phyloP scores from a whole-genome alignment of 169 alveolate genomes.

The Plasmodium chabaudi region DNA sequence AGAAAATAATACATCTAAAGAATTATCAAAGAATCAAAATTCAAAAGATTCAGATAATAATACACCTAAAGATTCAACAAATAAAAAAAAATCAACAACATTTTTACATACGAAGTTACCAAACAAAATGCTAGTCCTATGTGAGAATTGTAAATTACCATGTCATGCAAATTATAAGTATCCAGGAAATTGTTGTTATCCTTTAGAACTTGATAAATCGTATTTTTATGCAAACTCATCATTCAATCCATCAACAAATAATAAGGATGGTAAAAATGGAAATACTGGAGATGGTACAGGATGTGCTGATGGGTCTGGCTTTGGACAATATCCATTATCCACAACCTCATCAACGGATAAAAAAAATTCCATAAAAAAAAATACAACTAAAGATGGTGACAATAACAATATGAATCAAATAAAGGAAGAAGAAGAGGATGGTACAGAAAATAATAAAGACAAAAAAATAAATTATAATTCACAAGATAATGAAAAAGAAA shows the following conservation, averaged over 20 bases:
- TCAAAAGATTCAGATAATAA: conserved; percentile 72
- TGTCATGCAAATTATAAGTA: conserved; percentile 81
- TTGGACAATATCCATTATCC: background rate
- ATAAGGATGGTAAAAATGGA: conserved; percentile 30
- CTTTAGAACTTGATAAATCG: conserved; percentile 80
- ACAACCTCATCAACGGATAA: background rate
- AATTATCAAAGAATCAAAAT: conserved; percentile 52
- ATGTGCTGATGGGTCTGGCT: background rate
- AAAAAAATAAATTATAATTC: background rate
- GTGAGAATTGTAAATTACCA: conserved; percentile 87
- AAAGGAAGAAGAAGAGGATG: conserved; percentile 1
- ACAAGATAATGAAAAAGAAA: background rate
- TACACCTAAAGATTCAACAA: conserved; percentile 56
- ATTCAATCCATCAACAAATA: conserved; percentile 30
- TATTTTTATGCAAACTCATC: conserved; percentile 76
- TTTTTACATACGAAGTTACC: conserved; percentile 82
- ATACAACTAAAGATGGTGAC: background rate
- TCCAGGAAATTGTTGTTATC: conserved; percentile 84
- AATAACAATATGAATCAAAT: background rate
- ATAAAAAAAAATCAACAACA: conserved; percentile 80
- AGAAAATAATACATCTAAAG: conserved; percentile 78
- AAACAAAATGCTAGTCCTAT: conserved; percentile 76
- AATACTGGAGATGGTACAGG: background rate
- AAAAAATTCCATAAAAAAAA: background rate
- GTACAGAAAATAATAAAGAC: background rate